phyloP scores from a whole-genome alignment of 2,329 filamentous ascomycete genomes.

The Fusarium sp. region DNA sequence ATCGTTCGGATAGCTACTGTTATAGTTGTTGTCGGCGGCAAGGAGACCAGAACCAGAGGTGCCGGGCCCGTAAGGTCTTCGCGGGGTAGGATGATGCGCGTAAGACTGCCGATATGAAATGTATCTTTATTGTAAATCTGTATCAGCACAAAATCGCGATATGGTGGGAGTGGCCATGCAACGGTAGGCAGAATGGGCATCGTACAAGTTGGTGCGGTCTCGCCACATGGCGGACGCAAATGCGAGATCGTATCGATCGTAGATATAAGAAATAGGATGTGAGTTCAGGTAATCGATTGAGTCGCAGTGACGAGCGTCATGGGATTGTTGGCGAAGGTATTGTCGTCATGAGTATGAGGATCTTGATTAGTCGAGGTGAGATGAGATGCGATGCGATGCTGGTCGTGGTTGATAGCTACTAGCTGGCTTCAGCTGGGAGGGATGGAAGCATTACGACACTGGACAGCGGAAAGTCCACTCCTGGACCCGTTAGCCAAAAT shows the following conservation, averaged over 20 bases:
- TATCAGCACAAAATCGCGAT: slow-evolving; percentile 14
- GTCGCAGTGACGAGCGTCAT: slow-evolving; percentile 41
- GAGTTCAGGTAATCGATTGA: slow-evolving; percentile 16
- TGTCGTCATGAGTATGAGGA: slow-evolving; percentile 43
- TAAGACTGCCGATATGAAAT: slow-evolving; percentile 99
- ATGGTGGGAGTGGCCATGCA: slow-evolving; percentile 9
- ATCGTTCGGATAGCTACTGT: slow-evolving; percentile 61
- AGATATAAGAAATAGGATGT: slow-evolving; percentile 35
- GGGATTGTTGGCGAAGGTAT: slow-evolving; percentile 40
- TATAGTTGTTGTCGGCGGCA: slow-evolving; percentile 62
- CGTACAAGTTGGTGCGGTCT: slow-evolving; percentile 96
- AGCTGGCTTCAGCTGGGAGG: slow-evolving; percentile 31
- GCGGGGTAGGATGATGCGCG: slow-evolving; percentile 91
- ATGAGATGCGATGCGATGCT: slow-evolving; percentile 11
- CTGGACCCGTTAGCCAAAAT: slow-evolving; percentile 12
- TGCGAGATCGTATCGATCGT: slow-evolving; percentile 44
- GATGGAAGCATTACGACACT: slow-evolving; percentile 41
- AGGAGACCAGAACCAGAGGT: slow-evolving; percentile 66
- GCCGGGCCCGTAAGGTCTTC: slow-evolving; percentile 72
- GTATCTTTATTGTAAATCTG: slow-evolving; percentile 69
- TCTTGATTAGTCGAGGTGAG: slow-evolving; percentile 36
- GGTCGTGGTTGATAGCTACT: slow-evolving; percentile 42
- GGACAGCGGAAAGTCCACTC: slow-evolving; percentile 30
- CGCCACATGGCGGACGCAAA: slow-evolving; percentile 88
- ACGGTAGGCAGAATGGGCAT: slow-evolving; percentile 17